Conservation (phyloP, 805 yeast species). For the Starmerella tilneyi region DNA sequence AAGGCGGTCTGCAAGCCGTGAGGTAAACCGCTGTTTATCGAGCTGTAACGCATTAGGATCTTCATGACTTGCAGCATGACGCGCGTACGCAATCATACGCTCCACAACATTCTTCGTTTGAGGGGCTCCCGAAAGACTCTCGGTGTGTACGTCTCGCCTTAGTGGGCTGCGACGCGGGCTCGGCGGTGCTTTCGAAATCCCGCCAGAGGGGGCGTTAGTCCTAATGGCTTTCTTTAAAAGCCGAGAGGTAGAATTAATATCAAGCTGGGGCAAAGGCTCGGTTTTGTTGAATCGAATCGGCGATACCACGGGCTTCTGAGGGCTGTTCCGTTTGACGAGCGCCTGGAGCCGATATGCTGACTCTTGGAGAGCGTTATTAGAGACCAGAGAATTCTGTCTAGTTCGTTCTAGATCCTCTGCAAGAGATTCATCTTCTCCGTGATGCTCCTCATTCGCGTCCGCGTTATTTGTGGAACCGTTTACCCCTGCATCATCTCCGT, state of each 20-base stretch:
- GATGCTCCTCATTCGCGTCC: too few relatives aligned
- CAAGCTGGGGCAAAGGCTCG: background rate
- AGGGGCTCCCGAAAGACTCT: background rate
- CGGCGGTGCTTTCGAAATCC: slow-evolving; percentile 1
- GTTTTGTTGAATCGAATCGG: slow-evolving; percentile 4
- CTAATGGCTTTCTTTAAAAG: background rate
- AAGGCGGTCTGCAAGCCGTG: background rate
- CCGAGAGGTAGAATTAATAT: background rate
- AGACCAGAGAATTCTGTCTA: too few relatives aligned
- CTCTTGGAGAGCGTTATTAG: background rate
- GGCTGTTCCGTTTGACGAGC: slow-evolving; percentile 6
- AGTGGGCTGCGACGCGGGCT: slow-evolving; percentile 9
- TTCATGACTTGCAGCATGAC: background rate
- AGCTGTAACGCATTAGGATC: background rate
- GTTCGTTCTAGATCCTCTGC: background rate
- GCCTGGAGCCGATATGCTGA: slow-evolving; percentile 6
- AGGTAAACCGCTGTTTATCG: background rate
- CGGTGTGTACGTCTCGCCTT: background rate
- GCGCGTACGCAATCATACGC: slow-evolving; percentile 17
- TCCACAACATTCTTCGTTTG: slow-evolving; percentile 5
- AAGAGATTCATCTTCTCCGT: too few relatives aligned
- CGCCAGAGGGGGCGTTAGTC: background rate
- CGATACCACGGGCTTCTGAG: background rate
- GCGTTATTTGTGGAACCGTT: background rate
- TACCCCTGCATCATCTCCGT: background rate